Base-by-base conservation (phyloP, 345 rosid species). In the Salix brachista region DNA sequence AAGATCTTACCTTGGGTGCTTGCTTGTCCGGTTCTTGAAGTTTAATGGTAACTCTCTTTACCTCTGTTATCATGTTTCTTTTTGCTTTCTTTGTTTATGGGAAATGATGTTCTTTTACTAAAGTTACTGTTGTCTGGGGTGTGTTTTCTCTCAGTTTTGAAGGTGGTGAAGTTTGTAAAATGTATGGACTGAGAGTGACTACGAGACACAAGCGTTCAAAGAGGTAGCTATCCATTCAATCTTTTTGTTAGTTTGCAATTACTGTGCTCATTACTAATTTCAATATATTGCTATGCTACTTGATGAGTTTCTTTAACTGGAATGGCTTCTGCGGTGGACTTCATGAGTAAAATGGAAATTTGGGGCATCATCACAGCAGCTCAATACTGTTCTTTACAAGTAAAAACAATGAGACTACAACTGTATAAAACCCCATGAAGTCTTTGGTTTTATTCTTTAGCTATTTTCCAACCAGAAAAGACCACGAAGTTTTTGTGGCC, bases 201-300 rank as follows among this genome's bases (percentile, higher is more conserved):
- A 73, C 86, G 17, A 75, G 73, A 65, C 96, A 96, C 89, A 89
- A 88, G 84, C 96, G 98, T 86, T 90, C 97, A 72, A 90, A 91
- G 85, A 96, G 99, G 99, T 96, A 82, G 48, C 69, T 74, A 52
- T 52, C 75, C 8, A 61, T 13, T 65, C 66, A 17, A 41, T 77
- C 42, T 79, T 79, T 41, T 78, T 72, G 82, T 76, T 81, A 46
- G 64, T 72, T 85, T 82, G 81, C 65, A 73, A 61, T 80, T 70
- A 76, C 69, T 73, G 13, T 48, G 74, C 54, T 46, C 69, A 44
- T 66, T 75, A 34, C 76, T 64, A 42, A 34, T 75, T 70, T 68
- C 77, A 36, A 70, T 54, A 81, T 62, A 69, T 80, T 48, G 69
- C 18, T 61, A 19, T 39, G 65, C 79, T 82, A 70, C 66, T 71